These are phyloP conservation scores for Tetrahymena elliotti DNA, from an alignment of 73 alveolate genomes.

Conservation along the genomic window DNA sequence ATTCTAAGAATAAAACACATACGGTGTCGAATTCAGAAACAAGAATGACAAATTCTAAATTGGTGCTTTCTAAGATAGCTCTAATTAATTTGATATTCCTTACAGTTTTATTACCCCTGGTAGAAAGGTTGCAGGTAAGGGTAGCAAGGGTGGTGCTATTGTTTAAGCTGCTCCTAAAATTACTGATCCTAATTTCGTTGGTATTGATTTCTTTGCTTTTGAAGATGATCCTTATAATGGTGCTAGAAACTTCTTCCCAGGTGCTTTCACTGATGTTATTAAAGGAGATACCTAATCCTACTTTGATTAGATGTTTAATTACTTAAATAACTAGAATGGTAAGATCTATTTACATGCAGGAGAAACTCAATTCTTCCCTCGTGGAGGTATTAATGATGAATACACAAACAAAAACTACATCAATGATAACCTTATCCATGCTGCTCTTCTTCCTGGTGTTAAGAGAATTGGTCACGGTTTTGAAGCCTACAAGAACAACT, in stretches of 20 bases:
- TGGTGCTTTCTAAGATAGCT: background rate
- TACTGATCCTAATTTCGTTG: background rate
- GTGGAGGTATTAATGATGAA: background rate
- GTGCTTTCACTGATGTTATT: background rate
- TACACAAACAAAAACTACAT: too few species aligned
- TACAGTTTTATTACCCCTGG: background rate
- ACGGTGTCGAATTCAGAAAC: background rate
- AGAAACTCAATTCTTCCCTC: background rate
- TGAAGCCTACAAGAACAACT: background rate
- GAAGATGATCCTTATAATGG: background rate
- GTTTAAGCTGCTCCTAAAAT: background rate
- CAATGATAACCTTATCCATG: background rate
- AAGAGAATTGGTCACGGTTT: background rate
- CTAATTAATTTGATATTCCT: background rate
- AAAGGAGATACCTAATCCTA: background rate
- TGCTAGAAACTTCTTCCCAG: background rate
- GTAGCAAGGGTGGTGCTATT: background rate
- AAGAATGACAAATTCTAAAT: background rate
- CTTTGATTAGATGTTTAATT: background rate
- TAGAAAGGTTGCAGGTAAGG: background rate
- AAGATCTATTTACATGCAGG: background rate
- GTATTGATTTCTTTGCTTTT: background rate
- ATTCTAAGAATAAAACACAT: background rate
- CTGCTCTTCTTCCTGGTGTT: background rate
- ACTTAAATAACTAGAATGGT: background rate